Conservation (phyloP, 2,329 filamentous ascomycete genomes). For the Aspergillus latus region DNA sequence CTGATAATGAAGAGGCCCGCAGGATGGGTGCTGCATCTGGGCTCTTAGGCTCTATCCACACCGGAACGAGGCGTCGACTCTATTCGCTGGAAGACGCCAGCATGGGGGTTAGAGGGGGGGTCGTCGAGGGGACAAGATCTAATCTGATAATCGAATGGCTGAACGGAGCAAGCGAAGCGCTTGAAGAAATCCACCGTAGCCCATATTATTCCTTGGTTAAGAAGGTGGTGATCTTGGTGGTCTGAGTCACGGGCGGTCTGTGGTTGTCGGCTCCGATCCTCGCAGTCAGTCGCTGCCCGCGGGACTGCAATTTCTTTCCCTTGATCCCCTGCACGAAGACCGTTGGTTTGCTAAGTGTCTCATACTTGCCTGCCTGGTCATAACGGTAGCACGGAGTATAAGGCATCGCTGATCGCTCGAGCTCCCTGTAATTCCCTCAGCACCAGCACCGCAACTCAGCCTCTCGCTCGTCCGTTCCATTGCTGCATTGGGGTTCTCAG, state of each 20-base stretch:
- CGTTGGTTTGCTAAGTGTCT: constrained; percentile 8
- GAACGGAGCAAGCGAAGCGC: background rate
- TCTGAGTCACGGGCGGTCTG: constrained; percentile 18
- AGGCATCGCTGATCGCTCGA: constrained; percentile 1
- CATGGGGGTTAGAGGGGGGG: background rate
- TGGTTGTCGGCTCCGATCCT: constrained; percentile 15
- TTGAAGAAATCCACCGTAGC: constrained; percentile 3
- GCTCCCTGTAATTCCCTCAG: constrained; percentile 10
- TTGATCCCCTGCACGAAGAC: constrained; percentile 6
- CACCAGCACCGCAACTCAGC: background rate
- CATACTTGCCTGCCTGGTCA: background rate
- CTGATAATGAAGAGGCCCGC: constrained; percentile 23
- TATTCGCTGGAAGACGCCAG: constrained; percentile 15
- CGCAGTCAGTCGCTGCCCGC: background rate
- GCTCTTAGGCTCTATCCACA: constrained; percentile 20
- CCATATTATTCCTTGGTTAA: constrained; percentile 4
- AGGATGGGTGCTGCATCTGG: constrained; percentile 11
- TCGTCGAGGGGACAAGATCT: constrained; percentile 13
- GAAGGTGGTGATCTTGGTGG: background rate
- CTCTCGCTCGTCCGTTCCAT: background rate
- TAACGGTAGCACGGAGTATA: background rate
- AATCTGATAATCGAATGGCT: constrained; percentile 16
- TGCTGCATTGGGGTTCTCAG: constrained; percentile 5
- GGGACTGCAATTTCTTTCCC: constrained; percentile 3
- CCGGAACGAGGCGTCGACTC: constrained; percentile 4